Conservation (phyloP, 805 yeast genomes). For the Starmerella asiatica region DNA sequence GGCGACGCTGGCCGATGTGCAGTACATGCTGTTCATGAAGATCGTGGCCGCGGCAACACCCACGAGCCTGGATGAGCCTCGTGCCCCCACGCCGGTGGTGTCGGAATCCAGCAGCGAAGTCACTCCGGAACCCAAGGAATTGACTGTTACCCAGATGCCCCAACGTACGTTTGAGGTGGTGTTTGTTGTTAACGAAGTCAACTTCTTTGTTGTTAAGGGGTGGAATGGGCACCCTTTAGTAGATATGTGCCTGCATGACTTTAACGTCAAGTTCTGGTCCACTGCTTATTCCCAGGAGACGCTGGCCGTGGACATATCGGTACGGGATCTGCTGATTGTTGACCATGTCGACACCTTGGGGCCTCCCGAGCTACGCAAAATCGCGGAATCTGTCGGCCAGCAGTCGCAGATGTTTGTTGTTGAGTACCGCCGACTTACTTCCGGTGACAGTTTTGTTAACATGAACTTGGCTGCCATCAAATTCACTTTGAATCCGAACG, state of each 20-base stretch:
- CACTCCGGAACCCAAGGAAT: neutral
- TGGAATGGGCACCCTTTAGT: slow-evolving; percentile 56
- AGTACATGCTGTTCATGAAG: slow-evolving; percentile 77
- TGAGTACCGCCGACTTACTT: slow-evolving; percentile 43
- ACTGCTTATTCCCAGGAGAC: slow-evolving; percentile 33
- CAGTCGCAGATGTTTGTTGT: slow-evolving; percentile 39
- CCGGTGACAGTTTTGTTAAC: slow-evolving; percentile 61
- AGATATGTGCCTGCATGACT: slow-evolving; percentile 55
- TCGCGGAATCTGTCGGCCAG: slow-evolving; percentile 52
- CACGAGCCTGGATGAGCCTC: slow-evolving; percentile 23
- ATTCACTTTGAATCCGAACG: slow-evolving; percentile 61
- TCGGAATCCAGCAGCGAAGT: neutral
- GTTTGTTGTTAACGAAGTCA: slow-evolving; percentile 52
- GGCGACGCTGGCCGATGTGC: slow-evolving; percentile 71
- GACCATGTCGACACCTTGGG: slow-evolving; percentile 60
- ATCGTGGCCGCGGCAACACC: slow-evolving; percentile 62
- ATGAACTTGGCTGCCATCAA: slow-evolving; percentile 67
- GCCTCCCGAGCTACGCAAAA: slow-evolving; percentile 47
- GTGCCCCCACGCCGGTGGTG: neutral
- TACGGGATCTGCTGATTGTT: slow-evolving; percentile 54
- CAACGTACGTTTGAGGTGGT: slow-evolving; percentile 64
- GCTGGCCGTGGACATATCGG: slow-evolving; percentile 50
- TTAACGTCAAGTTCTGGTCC: slow-evolving; percentile 46
- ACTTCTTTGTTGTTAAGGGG: slow-evolving; percentile 54
- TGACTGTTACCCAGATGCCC: neutral